Percentiles rank a stretch among this genome's conserved stretches.
phyloP scores from a whole-genome alignment of 2,329 filamentous ascomycete genomes.

The Aureobasidium namibiae region DNA sequence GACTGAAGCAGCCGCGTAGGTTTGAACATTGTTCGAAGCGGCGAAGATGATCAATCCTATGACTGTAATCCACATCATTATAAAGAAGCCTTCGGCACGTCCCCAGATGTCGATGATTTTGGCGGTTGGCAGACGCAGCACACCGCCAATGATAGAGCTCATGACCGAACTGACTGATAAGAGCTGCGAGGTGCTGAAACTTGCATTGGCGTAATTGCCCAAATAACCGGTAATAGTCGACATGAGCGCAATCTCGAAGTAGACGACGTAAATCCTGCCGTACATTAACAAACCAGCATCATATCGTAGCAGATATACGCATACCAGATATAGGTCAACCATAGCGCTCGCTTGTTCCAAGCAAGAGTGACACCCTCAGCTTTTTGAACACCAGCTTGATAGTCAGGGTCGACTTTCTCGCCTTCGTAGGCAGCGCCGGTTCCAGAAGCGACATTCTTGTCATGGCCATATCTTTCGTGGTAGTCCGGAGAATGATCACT shows the following conservation, averaged over 20 bases:
- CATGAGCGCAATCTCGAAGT: conserved; percentile 31
- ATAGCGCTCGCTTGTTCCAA: conserved; percentile 22
- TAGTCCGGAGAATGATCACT: conserved; percentile 16
- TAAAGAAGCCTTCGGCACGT: conserved; percentile 16
- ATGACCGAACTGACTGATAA: conserved; percentile 14
- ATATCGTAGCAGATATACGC: fast-evolving
- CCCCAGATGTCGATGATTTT: conserved; percentile 18
- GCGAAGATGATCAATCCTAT: conserved; percentile 19
- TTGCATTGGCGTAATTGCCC: conserved; percentile 24
- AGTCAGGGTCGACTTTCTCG: conserved; percentile 15
- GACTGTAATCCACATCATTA: conserved; percentile 15
- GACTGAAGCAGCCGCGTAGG: conserved; percentile 18
- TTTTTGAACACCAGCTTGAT: conserved; percentile 24
- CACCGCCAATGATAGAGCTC: conserved; percentile 18
- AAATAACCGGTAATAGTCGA: conserved; percentile 21
- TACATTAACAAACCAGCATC: not conserved
- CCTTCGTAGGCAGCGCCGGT: conserved; percentile 12
- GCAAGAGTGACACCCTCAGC: conserved; percentile 25
- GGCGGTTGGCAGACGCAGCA: conserved; percentile 16
- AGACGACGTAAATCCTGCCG: conserved; percentile 28
- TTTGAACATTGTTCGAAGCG: conserved; percentile 15
- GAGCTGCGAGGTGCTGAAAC: conserved; percentile 22
- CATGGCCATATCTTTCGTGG: conserved; percentile 25
- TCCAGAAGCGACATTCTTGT: conserved; percentile 19
- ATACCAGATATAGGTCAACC: conserved; percentile 22